Conservation (phyloP, 768 basidiomycete species). For the Sarcodon sp. region DNA sequence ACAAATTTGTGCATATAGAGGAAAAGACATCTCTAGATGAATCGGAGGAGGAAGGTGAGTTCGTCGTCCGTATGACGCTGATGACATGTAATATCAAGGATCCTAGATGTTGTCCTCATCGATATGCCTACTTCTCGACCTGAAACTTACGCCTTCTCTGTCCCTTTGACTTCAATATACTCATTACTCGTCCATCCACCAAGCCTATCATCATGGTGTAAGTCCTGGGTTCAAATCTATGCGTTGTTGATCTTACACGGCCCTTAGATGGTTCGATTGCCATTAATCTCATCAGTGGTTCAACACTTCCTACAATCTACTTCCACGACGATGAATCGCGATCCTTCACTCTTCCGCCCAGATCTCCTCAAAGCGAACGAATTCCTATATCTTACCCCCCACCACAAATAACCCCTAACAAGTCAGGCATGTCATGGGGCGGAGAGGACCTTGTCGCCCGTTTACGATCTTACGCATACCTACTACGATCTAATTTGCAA, state of each 20-base stretch:
- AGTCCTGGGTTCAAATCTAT: slow-evolving; percentile 11
- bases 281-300: slow-evolving; percentile 78
- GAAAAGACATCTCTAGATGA: slow-evolving; percentile 54
- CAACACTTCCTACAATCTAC: slow-evolving; percentile 79
- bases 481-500: slow-evolving; percentile 80
- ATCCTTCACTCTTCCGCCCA: slow-evolving; percentile 43
- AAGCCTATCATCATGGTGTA: slow-evolving; percentile 76
- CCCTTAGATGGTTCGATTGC: slow-evolving; percentile 71
- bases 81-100: slow-evolving; percentile 4
- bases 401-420: slow-evolving; percentile 32
- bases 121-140: slow-evolving; percentile 74
- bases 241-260: slow-evolving; percentile 11
- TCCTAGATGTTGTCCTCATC: slow-evolving; percentile 69
- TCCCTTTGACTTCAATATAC: slow-evolving; percentile 80
- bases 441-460: slow-evolving; percentile 78
- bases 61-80: not conserved
- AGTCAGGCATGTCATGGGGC: slow-evolving; percentile 54
- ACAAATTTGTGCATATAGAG: slow-evolving; percentile 82
- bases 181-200: slow-evolving; percentile 81
- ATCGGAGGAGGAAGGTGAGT: slow-evolving; percentile 45
- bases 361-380: slow-evolving; percentile 25
- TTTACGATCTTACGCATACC: slow-evolving; percentile 61
- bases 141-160: slow-evolving; percentile 93
- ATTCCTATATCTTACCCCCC: slow-evolving; percentile 41
- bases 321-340: slow-evolving; percentile 97